Base-by-base conservation (phyloP, 306 rosid species). In the Adenanthera pavonina region DNA sequence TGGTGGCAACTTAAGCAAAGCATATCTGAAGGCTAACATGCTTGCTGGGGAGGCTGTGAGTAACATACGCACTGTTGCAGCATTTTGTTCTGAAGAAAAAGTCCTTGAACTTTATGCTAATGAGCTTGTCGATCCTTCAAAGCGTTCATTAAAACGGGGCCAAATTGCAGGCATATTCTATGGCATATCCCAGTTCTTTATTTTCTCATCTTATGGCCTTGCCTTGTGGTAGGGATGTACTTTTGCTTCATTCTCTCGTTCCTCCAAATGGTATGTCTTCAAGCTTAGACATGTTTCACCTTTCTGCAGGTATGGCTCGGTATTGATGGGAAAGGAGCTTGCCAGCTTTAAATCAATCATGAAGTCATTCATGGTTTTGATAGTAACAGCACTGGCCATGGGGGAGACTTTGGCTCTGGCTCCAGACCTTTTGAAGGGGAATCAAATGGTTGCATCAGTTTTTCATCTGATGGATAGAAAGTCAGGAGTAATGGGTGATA, bases 21-120 rank as follows among this genome's bases (percentile, higher is more conserved):
- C 97, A 74, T 92, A 92, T 84, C 89, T 92, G 53, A 94, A 89
- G 82, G 98, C 97, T 13, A 92, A 92, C 84, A 94, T 90, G 92
- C 84, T 94, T 69, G 98, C 98, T 5, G 97, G 97, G 64, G 98
- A 94, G 84, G 98, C 98, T 38, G 94, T 94, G 78, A 86, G 97
- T 76, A 94, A 94, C 80, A 89, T 94, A n/a, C 88, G 98, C 43
- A 92, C 98, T 41, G 98, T 94, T 59, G 92, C 97, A 75, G 97
- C 98, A 68, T 92, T 94, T 86, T 92, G 97, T 62, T 88, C 97
- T 1, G 98, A 94, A 79, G 84, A 92, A 59, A 94, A 91, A 83
- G 85, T 92, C 41, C 84, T 92, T 25, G 92, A 81, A 75, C 93
- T 92, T 74, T 94, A 92, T 69, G 90, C 88, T 11, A n/a, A 77